Percentiles rank a stretch among this genome's conserved stretches.
Conservation (phyloP, 768 basidiomycete genomes). For the Suillus paluster region DNA sequence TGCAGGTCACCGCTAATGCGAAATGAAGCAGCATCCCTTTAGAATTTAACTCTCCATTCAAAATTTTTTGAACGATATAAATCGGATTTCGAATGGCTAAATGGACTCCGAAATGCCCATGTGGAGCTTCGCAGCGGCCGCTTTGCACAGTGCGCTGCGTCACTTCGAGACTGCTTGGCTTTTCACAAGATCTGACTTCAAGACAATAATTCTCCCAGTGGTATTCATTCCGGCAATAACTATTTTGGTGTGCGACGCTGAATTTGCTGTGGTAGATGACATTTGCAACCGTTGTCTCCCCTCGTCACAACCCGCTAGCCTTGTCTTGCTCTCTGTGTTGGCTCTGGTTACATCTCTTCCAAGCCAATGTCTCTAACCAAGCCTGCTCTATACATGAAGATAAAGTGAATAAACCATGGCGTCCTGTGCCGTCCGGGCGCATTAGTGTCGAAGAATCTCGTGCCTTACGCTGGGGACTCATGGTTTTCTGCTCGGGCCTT, state of each 20-base stretch:
- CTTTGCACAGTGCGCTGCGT: not conserved
- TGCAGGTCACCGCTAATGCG: too few relatives aligned
- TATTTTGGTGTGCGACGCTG: not conserved
- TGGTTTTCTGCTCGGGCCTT: constrained; percentile 29
- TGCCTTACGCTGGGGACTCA: constrained; percentile 37
- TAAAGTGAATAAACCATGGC: constrained; percentile 38
- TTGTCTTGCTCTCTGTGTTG: constrained; percentile 20
- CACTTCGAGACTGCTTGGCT: constrained; percentile 34
- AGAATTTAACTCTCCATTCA: too few relatives aligned
- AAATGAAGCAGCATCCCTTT: too few relatives aligned
- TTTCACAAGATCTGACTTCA: constrained; percentile 40
- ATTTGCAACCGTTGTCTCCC: constrained; percentile 13
- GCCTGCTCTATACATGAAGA: constrained; percentile 33
- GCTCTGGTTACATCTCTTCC: constrained; percentile 40
- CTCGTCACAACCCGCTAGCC: not conserved
- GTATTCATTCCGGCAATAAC: constrained; percentile 21
- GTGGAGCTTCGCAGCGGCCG: not conserved
- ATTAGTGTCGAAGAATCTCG: constrained; percentile 26
- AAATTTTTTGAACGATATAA: too few relatives aligned
- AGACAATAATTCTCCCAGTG: constrained; percentile 39
- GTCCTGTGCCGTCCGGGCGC: constrained; percentile 42
- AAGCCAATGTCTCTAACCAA: constrained; percentile 40
- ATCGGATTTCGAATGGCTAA: too few relatives aligned
- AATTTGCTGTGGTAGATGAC: constrained; percentile 12
- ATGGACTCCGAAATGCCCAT: too few relatives aligned